Base-by-base conservation (phyloP, 2,329 filamentous ascomycete genomes). In the Phaeophleospora eucalypticola region DNA sequence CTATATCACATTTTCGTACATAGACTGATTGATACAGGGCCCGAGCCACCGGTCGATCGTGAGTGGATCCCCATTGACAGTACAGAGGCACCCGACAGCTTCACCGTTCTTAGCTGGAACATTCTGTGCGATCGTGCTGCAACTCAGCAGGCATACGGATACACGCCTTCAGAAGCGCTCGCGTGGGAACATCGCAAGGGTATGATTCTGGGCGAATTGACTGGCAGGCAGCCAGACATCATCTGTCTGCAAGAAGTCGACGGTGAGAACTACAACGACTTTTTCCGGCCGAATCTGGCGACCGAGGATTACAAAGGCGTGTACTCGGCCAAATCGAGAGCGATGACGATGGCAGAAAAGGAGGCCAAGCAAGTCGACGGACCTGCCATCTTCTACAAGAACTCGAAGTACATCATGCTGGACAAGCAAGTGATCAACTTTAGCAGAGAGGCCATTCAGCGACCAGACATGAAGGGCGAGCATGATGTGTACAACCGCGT, bases 401-500 rank as follows among this genome's bases (percentile, higher is more conserved):
- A 83, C 64, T 90, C 83, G 77, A 97, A 96, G 73, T 97, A 86
- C 69, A 87, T 96, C 50, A 72, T 95, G 49, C 79, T 98, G 18
- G 91, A 97, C 72, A 96, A 96, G 73, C 87, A 95, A 64, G 74
- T 95, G 53, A 85, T 98, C 61, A 89, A 96, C 68, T 95, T 96
- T 65, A 84, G 87, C 32, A 86, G 88, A 49, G 87, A 89, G 46
- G 91, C 91, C 56, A 95, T 98, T 69, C 93, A 94, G 65, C 79
- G 93, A 56, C 88, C 90, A 2, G 93, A 97, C 65, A 95, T 96
- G 82, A 97, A 97, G 72, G 88, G 90, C 46, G 89, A 95, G 62
- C 88, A 95, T 64, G 93, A 98, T 62, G 91, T 97, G 47, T 97
- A 95, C 78, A 98, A 98, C 67, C 86, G 93, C 20, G 86, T 98